Conservation (phyloP, 495 filamentous ascomycete species). For the Trichoderma virens region DNA sequence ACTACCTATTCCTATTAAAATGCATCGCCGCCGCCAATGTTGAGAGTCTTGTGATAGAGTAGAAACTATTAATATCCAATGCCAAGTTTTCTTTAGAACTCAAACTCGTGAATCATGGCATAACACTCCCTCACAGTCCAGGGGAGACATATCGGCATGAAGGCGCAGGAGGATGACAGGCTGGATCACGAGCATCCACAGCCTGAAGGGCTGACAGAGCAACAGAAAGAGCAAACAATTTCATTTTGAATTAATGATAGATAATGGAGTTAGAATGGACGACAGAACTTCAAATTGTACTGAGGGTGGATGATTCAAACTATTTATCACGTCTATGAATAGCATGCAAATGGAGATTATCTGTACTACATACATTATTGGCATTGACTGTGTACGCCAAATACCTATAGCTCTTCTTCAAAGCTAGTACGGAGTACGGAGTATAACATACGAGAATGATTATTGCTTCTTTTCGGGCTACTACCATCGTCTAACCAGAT, state of each 20-base stretch:
- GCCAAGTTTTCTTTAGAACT: too few species aligned
- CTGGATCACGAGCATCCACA: background rate
- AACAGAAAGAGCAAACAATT: background rate
- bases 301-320: background rate
- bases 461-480: background rate
- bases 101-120: background rate
- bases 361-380: too few species aligned
- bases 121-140: background rate
- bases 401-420: too few species aligned
- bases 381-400: too few species aligned
- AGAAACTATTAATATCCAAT: too few species aligned
- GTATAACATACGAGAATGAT: too few species aligned
- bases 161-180: background rate
- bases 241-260: background rate
- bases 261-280: background rate
- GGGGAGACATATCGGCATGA: background rate
- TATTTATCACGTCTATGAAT: too few species aligned
- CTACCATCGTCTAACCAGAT: background rate
- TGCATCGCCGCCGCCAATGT: too few species aligned
- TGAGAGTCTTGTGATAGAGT: too few species aligned
- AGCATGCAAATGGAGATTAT: too few species aligned
- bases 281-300: background rate
- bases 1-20: too few species aligned
- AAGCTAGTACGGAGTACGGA: too few species aligned
- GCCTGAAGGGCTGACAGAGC: background rate